Evolutionary conservation across 192 early-diverging fungal genomes (phyloP).

Genomic region (Rhizophagus prolifer): DNA sequence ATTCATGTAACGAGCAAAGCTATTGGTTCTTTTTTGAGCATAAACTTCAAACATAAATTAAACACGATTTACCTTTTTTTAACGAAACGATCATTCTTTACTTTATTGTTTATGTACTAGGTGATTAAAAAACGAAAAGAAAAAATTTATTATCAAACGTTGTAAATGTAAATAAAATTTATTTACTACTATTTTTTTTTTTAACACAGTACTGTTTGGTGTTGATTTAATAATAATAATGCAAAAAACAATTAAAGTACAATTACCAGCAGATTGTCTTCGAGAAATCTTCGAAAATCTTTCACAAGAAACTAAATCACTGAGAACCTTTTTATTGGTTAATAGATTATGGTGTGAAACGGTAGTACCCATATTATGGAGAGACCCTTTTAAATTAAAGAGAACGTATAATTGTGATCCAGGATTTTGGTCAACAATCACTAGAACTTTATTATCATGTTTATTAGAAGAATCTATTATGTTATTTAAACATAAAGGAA

Average conservation of each 20-base stretch:
- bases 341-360: conserved; percentile 2
- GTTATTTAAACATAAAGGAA: not conserved
- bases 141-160: no score
- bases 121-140: no score
- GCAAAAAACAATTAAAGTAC: conserved; percentile 32
- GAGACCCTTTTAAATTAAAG: not conserved
- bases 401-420: not conserved
- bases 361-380: not conserved
- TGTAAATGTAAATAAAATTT: no score
- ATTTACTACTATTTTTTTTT: no score
- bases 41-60: no score
- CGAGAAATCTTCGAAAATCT: not conserved
- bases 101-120: no score
- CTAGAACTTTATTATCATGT: conserved; percentile 2
- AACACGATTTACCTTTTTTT: no score
- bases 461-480: not conserved
- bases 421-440: not conserved
- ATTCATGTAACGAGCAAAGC: no score
- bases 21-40: not conserved
- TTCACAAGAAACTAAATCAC: not conserved
- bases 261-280: not conserved
- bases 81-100: no score
- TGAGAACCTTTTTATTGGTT: not conserved
- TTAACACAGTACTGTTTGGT: no score
- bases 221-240: not conserved